phyloP scores from a whole-genome alignment of 495 filamentous ascomycete species.

The Gamarada debralockiae region DNA sequence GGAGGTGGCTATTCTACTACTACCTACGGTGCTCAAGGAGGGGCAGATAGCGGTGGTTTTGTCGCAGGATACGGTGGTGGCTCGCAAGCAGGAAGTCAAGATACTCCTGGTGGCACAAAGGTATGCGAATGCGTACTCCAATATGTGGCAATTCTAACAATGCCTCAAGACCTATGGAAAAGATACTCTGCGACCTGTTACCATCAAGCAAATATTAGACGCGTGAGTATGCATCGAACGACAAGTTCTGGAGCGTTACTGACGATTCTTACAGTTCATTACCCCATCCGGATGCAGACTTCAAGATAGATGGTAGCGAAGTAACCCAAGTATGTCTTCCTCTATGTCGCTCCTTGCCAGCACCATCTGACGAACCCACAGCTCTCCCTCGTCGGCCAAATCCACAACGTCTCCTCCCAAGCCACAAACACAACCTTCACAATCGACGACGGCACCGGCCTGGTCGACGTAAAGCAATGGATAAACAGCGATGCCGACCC shows the following conservation, averaged over 20 bases:
- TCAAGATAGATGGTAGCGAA: constrained; percentile 73
- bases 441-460: constrained; percentile 91
- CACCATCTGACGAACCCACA: constrained; percentile 30
- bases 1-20: constrained; percentile 20
- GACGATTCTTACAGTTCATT: neutral
- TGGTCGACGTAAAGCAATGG: constrained; percentile 92
- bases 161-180: constrained; percentile 32
- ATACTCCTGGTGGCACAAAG: constrained; percentile 34
- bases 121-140: constrained; percentile 2
- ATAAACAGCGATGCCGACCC: constrained; percentile 59
- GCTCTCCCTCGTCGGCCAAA: constrained; percentile 84
- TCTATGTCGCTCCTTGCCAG: neutral
- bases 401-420: constrained; percentile 81
- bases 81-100: constrained; percentile 47
- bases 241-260: neutral
- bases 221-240: constrained; percentile 32
- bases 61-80: constrained; percentile 23
- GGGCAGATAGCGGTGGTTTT: constrained; percentile 66
- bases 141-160: constrained; percentile 8
- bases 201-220: constrained; percentile 89
- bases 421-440: constrained; percentile 88
- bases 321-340: constrained; percentile 45
- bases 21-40: constrained; percentile 36
- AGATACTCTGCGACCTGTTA: constrained; percentile 84
- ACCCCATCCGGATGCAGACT: constrained; percentile 66